Conservation (phyloP, 352 stramenopile species). For the Pythium aquatile region DNA sequence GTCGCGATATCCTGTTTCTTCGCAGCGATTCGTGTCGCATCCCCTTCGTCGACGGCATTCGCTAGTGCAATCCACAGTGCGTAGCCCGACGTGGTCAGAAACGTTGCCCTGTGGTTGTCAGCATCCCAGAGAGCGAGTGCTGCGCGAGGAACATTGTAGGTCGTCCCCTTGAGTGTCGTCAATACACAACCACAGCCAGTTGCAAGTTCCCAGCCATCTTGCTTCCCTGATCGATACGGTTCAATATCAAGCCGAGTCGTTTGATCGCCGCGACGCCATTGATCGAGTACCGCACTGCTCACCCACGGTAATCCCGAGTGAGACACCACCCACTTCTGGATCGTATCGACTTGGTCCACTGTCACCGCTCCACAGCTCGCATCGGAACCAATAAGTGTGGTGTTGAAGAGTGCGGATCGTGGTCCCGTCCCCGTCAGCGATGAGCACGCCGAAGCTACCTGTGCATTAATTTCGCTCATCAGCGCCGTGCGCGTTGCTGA, state of each 20-base stretch:
- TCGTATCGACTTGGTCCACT: slow-evolving; percentile 27
- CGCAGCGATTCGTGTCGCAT: not conserved
- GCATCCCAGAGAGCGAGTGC: slow-evolving; percentile 48
- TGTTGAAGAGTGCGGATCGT: slow-evolving; percentile 55
- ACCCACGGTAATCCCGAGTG: slow-evolving; percentile 35
- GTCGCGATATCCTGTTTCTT: slow-evolving; percentile 29
- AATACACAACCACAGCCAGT: slow-evolving; percentile 41
- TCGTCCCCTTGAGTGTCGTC: slow-evolving; percentile 32
- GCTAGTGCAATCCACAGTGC: slow-evolving; percentile 40
- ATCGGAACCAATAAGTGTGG: slow-evolving; percentile 27
- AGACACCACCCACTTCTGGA: slow-evolving; percentile 41
- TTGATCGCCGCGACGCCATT: slow-evolving; percentile 58
- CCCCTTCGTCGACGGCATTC: slow-evolving; percentile 15
- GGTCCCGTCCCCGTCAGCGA: slow-evolving; percentile 30
- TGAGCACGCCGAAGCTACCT: slow-evolving; percentile 26
- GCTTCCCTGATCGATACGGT: slow-evolving; percentile 46
- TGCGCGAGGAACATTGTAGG: slow-evolving; percentile 45
- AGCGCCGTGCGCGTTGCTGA: slow-evolving; percentile 12
- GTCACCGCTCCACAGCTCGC: slow-evolving; percentile 35
- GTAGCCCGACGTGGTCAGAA: slow-evolving; percentile 43
- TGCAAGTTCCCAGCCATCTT: slow-evolving; percentile 53
- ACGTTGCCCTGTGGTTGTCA: slow-evolving; percentile 31
- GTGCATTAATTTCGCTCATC: slow-evolving; percentile 36
- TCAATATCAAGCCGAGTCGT: slow-evolving; percentile 45
- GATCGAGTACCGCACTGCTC: slow-evolving; percentile 45